Conservation (phyloP, 2,329 filamentous ascomycete genomes). For the Hypoxylon sp. region DNA sequence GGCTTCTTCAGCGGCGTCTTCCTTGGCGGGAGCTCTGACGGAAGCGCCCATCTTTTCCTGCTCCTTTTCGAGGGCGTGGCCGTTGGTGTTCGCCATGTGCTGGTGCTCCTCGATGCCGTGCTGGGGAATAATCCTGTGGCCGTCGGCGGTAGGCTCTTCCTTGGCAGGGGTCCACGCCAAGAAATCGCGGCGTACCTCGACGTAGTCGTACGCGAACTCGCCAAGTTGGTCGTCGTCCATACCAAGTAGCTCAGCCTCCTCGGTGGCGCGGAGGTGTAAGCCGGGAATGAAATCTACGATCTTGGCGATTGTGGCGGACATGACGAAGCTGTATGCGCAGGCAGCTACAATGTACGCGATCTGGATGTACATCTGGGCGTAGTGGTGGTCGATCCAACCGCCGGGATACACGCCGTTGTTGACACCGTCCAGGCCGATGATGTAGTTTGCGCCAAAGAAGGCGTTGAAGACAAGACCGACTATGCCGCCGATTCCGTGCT, state of each 20-base stretch:
- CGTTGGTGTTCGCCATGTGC: conserved; percentile 73
- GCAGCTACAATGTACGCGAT: conserved; percentile 80
- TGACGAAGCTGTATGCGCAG: conserved; percentile 78
- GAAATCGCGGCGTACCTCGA: conserved; percentile 90
- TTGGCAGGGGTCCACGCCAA: conserved; percentile 87
- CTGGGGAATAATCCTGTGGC: conserved; percentile 73
- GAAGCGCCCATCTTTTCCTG: conserved; percentile 54
- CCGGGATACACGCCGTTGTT: conserved; percentile 75
- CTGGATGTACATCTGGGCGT: conserved; percentile 82
- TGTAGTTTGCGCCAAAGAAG: conserved; percentile 77
- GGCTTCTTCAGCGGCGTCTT: conserved; percentile 38
- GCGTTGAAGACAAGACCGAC: conserved; percentile 81
- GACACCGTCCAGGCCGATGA: conserved; percentile 82
- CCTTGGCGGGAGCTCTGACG: conserved; percentile 46
- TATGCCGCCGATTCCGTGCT: conserved; percentile 79
- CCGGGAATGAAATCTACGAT: conserved; percentile 82
- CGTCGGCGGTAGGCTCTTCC: conserved; percentile 72
- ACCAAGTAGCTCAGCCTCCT: conserved; percentile 86
- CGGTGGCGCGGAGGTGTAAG: conserved; percentile 82
- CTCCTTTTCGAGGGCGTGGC: conserved; percentile 60
- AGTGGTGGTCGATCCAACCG: conserved; percentile 84
- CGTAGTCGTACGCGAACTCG: conserved; percentile 92
- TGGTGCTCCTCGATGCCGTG: conserved; percentile 81
- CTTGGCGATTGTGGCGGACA: conserved; percentile 82
- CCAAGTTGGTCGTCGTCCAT: conserved; percentile 94